A percentile compares a stretch with the other conserved stretches of the same genome.
Conservation (phyloP, 441 rosid genomes). For the Rhodomyrtus psidioides region DNA sequence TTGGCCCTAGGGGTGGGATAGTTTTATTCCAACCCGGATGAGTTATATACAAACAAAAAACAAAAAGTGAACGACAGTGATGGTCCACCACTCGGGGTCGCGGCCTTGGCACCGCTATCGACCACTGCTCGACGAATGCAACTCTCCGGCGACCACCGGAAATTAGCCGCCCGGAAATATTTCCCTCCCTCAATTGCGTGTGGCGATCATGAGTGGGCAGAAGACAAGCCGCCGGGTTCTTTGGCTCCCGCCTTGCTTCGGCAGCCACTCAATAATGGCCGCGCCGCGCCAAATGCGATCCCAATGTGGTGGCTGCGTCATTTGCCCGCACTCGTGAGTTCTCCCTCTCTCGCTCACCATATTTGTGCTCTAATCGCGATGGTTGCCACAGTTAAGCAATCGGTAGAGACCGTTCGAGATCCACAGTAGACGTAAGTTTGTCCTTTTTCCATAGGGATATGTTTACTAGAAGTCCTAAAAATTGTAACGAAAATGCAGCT, state of each 20-base stretch:
- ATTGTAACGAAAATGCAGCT: too few species aligned
- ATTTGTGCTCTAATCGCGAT: too few species aligned
- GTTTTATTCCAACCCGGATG: neutral
- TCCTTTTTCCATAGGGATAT: too few species aligned
- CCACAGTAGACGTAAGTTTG: too few species aligned
- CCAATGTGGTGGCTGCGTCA: neutral
- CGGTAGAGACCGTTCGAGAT: too few species aligned
- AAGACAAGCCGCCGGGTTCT: neutral
- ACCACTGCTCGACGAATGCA: neutral
- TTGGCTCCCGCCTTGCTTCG: neutral
- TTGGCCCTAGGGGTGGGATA: neutral
- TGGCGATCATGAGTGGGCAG: neutral
- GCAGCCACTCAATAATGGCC: neutral
- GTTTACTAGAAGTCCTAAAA: too few species aligned
- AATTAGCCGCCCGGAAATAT: neutral
- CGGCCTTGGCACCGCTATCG: neutral
- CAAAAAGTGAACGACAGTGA: too few species aligned
- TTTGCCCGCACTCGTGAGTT: too few species aligned
- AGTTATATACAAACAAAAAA: neutral
- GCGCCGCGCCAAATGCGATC: neutral
- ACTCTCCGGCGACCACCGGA: neutral
- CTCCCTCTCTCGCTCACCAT: too few species aligned
- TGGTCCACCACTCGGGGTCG: too few species aligned
- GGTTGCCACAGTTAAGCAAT: too few species aligned
- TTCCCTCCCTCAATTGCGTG: neutral